Conservation (phyloP, 495 filamentous ascomycete genomes). For the Evernia prunastri region DNA sequence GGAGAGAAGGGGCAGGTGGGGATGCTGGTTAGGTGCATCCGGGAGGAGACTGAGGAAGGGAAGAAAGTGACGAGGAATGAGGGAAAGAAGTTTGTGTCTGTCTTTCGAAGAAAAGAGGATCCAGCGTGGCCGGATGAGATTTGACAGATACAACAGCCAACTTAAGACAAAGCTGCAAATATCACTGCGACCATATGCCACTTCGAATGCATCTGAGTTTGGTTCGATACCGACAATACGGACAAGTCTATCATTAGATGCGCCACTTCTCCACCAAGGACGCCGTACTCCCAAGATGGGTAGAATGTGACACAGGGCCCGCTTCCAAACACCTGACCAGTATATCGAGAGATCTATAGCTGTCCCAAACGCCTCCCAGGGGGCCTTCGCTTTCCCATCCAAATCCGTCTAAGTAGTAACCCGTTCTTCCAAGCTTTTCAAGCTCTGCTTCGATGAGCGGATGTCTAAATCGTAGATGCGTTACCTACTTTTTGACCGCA, state of each 20-base stretch:
- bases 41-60: constrained; percentile 84
- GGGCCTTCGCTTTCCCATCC: constrained; percentile 15
- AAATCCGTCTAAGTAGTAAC: not conserved
- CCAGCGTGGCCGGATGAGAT: constrained; percentile 54
- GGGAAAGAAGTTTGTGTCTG: constrained; percentile 79
- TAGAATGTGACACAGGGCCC: not conserved
- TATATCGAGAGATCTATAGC: not conserved
- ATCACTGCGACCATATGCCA: not conserved
- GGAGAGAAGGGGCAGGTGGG: constrained; percentile 26
- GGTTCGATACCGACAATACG: not conserved
- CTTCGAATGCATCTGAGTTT: not conserved
- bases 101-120: constrained; percentile 74
- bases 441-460: constrained; percentile 6
- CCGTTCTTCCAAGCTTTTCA: constrained; percentile 3
- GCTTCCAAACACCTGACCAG: not conserved
- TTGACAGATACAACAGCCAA: constrained; percentile 6
- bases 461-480: not conserved
- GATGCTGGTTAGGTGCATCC: constrained; percentile 50
- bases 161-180: not conserved
- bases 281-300: not conserved
- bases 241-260: not conserved
- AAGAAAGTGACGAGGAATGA: constrained; percentile 93
- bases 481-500: constrained; percentile 3
- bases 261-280: not conserved
- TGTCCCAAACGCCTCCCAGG: not conserved